Base-by-base conservation (phyloP, 495 filamentous ascomycete species). In the Hypoxylon crocopeplum region DNA sequence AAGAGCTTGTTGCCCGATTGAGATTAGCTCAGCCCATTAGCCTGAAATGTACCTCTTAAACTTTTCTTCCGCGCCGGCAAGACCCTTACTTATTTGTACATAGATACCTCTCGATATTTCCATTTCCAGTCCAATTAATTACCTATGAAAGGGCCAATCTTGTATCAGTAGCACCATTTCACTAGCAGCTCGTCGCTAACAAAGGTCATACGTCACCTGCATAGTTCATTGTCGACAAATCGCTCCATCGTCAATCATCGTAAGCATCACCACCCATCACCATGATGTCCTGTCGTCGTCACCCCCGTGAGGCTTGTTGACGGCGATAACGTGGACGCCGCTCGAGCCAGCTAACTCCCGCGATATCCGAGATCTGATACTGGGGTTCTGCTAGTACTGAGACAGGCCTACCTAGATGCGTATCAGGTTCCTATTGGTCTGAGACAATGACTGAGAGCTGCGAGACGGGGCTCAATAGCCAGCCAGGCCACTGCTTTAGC, bases 261-360 rank as follows among this genome's bases (percentile, higher is more conserved):
- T 19, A 38, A 19, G 15, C 32, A 34, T 34, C 27, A 15, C 15
- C 32, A n/a, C 13, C 25, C 7, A 36, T 63, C 59, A 57, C 59
- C 36, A 63, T 57, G 59, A 62, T 62, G 59, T 29, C 17, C 3
- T 37, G 59, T 52, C 41, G 53, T 63, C 59, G 59, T 63, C 59
- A 63, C 48, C 37, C 17, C 16, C n/a, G 5, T 11, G 48, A 44
- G 48, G 59, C 59, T 62, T 56, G 41, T 41, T 24, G 47, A 56
- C 20, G 22, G n/a, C 37, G 36, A 48, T 48, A 58, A 63, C 53
- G 53, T 58, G 40, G 48, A 38, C 3, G 25, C 13, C 21, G 25
- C 24, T 27, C 29, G 12, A 24, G 7, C 2, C 15, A 16, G 24
- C 22, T 22, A 15, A 11, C 13, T 52, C 32, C 52, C 54, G 54